phyloP scores from a whole-genome alignment of 164 flowering plant genomes.

The Vitis rupestris region DNA sequence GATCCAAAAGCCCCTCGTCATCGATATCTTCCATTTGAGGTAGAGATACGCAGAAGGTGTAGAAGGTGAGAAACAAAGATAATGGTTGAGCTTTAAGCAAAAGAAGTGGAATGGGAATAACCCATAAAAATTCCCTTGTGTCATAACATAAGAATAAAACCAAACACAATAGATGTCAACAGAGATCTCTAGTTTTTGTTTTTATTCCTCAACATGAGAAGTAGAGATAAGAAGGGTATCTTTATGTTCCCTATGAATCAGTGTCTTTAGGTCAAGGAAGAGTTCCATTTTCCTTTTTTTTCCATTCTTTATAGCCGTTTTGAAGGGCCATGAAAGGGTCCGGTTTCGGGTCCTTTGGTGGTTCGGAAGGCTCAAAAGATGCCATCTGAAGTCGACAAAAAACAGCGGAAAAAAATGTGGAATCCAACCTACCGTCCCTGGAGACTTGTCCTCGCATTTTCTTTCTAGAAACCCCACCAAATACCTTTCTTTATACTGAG shows the following conservation, averaged over 20 bases:
- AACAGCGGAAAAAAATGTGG: slow-evolving; percentile 22
- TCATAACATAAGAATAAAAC: slow-evolving; percentile 15
- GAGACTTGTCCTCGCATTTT: slow-evolving; percentile 5
- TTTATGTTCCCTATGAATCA: slow-evolving; percentile 10
- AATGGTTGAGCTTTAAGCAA: slow-evolving; percentile 7
- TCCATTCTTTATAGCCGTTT: background rate
- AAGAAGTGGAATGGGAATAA: slow-evolving; percentile 12
- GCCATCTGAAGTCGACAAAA: slow-evolving; percentile 31
- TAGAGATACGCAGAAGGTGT: slow-evolving; percentile 2
- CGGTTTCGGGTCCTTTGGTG: slow-evolving; percentile 9
- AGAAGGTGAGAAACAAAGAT: slow-evolving; percentile 7
- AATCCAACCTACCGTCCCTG: slow-evolving; percentile 31
- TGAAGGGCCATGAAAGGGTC: slow-evolving; percentile 2
- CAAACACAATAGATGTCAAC: slow-evolving; percentile 1
- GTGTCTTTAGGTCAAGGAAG: slow-evolving; percentile 7
- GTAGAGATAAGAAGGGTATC: slow-evolving; percentile 12
- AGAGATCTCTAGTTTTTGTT: background rate
- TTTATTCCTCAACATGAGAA: background rate
- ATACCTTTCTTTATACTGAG: background rate
- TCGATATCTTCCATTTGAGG: slow-evolving; percentile 33
- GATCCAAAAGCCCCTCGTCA: slow-evolving; percentile 44
- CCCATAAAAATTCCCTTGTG: slow-evolving; percentile 19
- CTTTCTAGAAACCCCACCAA: slow-evolving; percentile 14
- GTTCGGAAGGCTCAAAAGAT: slow-evolving; percentile 25
- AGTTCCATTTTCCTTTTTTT: background rate